Evolutionary conservation across 306 rosid genomes (phyloP).

Genomic region (Begonia loranthoides): DNA sequence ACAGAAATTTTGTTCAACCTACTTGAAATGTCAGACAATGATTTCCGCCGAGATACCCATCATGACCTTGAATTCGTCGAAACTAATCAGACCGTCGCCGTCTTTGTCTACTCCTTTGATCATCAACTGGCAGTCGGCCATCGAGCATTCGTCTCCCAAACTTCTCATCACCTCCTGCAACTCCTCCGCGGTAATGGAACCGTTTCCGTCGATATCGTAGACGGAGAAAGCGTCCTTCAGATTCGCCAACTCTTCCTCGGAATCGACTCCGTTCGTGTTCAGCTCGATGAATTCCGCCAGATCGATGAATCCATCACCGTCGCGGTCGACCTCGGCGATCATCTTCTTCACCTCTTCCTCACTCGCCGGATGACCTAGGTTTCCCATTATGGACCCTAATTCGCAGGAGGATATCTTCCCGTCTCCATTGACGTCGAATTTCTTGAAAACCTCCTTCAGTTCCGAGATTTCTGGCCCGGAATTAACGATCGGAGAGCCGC

Average conservation of each 20-base stretch:
- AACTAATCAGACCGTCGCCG: conserved; percentile 78
- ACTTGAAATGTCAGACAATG: too few species aligned
- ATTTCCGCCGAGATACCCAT: conserved; percentile 17
- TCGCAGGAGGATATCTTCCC: conserved; percentile 81
- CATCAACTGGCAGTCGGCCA: conserved; percentile 76
- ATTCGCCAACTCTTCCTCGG: conserved; percentile 54
- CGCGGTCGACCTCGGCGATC: conserved; percentile 69
- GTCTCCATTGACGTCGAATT: conserved; percentile 81
- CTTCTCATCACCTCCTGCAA: conserved; percentile 52
- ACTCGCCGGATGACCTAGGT: conserved; percentile 43
- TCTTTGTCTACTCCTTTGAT: conserved; percentile 67
- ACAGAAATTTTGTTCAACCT: too few species aligned
- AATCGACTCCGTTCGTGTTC: conserved; percentile 71
- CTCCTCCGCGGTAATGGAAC: conserved; percentile 77
- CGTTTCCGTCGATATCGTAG: conserved; percentile 76
- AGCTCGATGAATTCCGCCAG: conserved; percentile 64
- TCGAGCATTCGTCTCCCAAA: conserved; percentile 68
- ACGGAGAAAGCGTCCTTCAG: conserved; percentile 77
- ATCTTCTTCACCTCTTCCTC: conserved; percentile 47
- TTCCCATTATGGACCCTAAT: conserved; percentile 56
- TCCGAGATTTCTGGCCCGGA: conserved; percentile 32
- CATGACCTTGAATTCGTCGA: conserved; percentile 82
- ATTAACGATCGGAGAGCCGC: conserved; percentile 24
- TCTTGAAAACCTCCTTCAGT: conserved; percentile 64
- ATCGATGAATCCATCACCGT: conserved; percentile 79